Evolutionary conservation across 176 grass and related monocot genomes (phyloP), one percentile per base, ranked within the genome.

Genomic region (Olyra latifolia): DNA sequence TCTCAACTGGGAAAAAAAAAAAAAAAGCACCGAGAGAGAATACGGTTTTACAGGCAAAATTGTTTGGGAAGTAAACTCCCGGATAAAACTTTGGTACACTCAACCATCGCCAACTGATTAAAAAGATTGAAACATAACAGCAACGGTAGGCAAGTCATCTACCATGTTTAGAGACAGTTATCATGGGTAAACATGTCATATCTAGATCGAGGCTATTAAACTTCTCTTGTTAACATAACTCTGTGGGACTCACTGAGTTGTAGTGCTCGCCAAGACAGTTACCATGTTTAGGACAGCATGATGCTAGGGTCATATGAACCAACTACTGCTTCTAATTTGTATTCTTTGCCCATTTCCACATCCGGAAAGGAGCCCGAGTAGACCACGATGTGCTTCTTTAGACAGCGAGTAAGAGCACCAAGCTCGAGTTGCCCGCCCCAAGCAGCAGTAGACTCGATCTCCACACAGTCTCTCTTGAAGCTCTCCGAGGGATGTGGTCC

Each of bases 211-310:
- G 41, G 17, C 27, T 15, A 24, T 52, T 17, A 22, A 27, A 38
- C n/a, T 83, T 65, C 29, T 38, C 29, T 19, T 68, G 11, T 67
- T 50, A 82, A 60, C 53, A 75, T 54, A 65, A 80, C 32, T 72
- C 61, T 3, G 80, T 52, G 4, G 92, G 85, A 70, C 93, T 71
- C 72, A 93, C 88, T 5, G 96, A 98, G 71, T 98, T 98, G 64
- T 95, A 98, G 85, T 95, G 96, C 92, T 98, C 96, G 3, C 96
- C 96, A 3, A 98, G 90, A 60, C 96, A 92, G 84, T 95, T 95
- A n/a, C 90, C 90, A 64, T 98, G 96, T 72, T 66, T 89, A 98
- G 1, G 96, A 98, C 56, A 98, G 69, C 86, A 86, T 78, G 56
- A 98, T 90, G 82, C 86, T 89, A 8, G 73, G 28, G 58, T 83